Evolutionary conservation across 1,284 basidiomycete genomes (phyloP).

Genomic region (Melampsora americana): DNA sequence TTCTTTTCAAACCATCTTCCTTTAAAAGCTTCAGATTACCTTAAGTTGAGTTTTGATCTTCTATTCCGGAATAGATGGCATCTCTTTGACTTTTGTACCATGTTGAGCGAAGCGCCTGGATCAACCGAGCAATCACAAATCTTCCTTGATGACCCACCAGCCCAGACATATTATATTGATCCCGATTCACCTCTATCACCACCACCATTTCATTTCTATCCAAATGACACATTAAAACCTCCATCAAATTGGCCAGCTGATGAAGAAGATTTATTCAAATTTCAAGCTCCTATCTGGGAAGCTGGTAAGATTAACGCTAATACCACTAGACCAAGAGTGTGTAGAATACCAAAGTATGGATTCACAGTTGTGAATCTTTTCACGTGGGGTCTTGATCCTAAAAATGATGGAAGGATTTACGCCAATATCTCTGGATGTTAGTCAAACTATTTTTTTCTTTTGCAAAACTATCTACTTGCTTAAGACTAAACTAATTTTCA

Average conservation of each 20-base stretch:
- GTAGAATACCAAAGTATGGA: conserved; percentile 16
- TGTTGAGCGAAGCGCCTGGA: conserved; percentile 24
- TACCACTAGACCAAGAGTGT: conserved; percentile 19
- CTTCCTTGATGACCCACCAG: conserved; percentile 1
- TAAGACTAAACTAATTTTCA: not conserved
- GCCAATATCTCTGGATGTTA: conserved; percentile 36
- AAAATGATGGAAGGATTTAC: conserved; percentile 28
- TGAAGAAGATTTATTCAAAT: conserved; percentile 21
- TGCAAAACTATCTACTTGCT: not conserved
- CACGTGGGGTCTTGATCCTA: conserved; percentile 23
- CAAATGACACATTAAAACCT: conserved; percentile 3
- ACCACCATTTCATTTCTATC: conserved; percentile 18
- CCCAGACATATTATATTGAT: conserved; percentile 24
- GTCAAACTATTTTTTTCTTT: not conserved
- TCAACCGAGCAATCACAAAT: conserved; percentile 3
- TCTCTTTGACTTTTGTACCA: conserved; percentile 36
- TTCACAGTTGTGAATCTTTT: conserved; percentile 22
- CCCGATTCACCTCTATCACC: conserved; percentile 31
- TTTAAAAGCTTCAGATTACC: not conserved
- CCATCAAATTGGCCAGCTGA: conserved; percentile 10
- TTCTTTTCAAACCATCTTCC: no score
- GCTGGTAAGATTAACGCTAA: conserved; percentile 31
- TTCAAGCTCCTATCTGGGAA: conserved; percentile 31
- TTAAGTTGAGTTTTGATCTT: not conserved
- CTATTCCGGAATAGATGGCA: conserved; percentile 13